Conservation (phyloP, 108 stramenopile genomes). For the Nannochloropsis gaditana region DNA sequence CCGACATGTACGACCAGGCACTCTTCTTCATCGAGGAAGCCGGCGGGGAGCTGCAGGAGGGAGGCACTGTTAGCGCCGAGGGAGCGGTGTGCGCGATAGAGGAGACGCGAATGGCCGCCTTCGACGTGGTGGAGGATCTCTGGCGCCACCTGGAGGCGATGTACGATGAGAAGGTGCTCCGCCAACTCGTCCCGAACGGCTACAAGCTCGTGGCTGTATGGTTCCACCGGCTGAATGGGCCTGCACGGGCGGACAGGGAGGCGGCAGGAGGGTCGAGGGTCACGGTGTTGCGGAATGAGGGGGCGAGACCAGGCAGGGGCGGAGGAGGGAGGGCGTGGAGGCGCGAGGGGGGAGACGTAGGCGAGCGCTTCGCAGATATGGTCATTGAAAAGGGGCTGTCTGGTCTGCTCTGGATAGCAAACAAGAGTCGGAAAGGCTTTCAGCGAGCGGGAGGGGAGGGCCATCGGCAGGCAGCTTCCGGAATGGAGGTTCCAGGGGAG, state of each 20-base stretch:
- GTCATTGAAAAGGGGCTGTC: slow-evolving; percentile 7
- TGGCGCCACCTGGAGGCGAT: slow-evolving; percentile 11
- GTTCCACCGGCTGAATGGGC: neutral
- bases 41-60: neutral
- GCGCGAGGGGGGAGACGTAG: neutral
- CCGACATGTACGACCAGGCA: neutral
- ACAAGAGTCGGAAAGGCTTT: neutral
- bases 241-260: neutral
- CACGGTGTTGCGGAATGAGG: neutral
- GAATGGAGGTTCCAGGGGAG: neutral
- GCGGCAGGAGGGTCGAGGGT: too few species aligned
- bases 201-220: neutral
- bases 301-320: neutral
- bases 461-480: neutral
- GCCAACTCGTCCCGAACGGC: neutral
- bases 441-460: neutral
- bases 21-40: neutral
- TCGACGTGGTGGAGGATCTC: neutral
- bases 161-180: slow-evolving; percentile 5
- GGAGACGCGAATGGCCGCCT: neutral
- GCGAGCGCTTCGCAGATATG: neutral
- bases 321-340: neutral
- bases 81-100: neutral
- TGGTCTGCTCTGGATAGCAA: neutral
- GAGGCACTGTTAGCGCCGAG: neutral